phyloP scores from a whole-genome alignment of 2,329 filamentous ascomycete species.

The Epichloe sp. region DNA sequence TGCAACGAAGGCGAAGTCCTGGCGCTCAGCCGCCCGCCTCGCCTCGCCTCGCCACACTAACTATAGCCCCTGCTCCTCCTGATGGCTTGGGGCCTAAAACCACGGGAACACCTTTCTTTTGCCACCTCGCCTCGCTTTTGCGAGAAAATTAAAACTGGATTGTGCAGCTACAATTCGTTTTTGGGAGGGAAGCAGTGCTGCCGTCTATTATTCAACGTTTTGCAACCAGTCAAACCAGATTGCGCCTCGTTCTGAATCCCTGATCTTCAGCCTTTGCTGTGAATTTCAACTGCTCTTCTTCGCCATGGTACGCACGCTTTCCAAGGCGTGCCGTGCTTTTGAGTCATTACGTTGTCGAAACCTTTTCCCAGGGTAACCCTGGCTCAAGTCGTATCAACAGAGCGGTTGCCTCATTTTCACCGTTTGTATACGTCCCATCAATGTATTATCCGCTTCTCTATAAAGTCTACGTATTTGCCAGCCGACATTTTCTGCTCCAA shows the following conservation, averaged over 20 bases:
- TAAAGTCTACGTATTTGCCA: neutral
- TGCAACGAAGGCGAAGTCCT: no score
- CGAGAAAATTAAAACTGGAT: no score
- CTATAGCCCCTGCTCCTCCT: no score
- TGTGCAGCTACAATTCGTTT: no score
- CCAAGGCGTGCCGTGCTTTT: neutral
- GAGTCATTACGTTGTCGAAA: constrained; percentile 2
- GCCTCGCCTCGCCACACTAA: no score
- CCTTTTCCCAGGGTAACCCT: neutral
- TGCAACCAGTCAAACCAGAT: no score
- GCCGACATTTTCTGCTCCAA: neutral
- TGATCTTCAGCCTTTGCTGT: neutral
- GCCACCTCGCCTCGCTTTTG: no score
- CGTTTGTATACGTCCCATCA: neutral
- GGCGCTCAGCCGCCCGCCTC: no score
- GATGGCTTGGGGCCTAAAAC: no score
- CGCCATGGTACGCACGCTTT: neutral
- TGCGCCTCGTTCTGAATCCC: neutral
- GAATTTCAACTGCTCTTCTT: neutral
- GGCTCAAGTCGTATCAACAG: neutral
- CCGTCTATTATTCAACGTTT: no score
- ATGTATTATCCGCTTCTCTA: neutral
- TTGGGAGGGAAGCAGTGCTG: no score
- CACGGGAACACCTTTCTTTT: no score
- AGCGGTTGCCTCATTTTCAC: neutral